Conservation (phyloP, 371 early-diverging fungal species). For the Ordospora pajunii region DNA sequence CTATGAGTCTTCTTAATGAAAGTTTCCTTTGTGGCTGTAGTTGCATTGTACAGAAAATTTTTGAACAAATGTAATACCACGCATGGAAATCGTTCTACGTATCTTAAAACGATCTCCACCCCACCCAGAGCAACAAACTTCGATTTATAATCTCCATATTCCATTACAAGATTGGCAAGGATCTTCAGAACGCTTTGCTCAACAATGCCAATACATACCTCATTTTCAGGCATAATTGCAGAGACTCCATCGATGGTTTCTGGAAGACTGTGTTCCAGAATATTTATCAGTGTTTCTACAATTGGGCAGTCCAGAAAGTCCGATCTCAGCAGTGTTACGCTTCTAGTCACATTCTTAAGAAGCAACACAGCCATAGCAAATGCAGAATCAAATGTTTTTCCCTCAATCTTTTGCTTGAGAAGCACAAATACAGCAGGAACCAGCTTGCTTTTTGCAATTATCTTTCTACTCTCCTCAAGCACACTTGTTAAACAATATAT, state of each 20-base stretch:
- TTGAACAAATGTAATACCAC: constrained; percentile 11
- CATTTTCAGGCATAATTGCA: not conserved
- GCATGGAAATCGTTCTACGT: not conserved
- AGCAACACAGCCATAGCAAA: not conserved
- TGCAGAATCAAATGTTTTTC: not conserved
- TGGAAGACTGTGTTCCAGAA: not conserved
- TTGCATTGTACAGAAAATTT: constrained; percentile 21
- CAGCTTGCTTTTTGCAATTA: not conserved
- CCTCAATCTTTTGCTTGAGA: not conserved
- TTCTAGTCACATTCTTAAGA: constrained; percentile 3
- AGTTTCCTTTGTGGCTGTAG: not conserved
- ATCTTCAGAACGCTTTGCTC: constrained; percentile 1
- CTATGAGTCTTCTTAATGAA: not conserved
- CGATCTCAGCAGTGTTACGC: constrained; percentile 10
- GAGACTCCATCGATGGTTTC: not conserved
- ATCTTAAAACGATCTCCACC: not conserved
- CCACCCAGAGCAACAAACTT: constrained; percentile 2
- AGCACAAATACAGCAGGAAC: constrained; percentile 3
- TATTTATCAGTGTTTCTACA: constrained; percentile 5
- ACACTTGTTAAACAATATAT: not conserved
- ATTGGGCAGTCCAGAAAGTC: constrained; percentile 9
- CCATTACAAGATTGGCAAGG: constrained; percentile 18
- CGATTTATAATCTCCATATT: constrained; percentile 23
- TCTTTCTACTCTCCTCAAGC: constrained; percentile 13
- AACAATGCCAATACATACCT: not conserved